A percentile compares a stretch with the other conserved stretches of the same genome.
Evolutionary conservation across 495 filamentous ascomycete genomes (phyloP).

Genomic region (Penicillium cosmopolitanum): DNA sequence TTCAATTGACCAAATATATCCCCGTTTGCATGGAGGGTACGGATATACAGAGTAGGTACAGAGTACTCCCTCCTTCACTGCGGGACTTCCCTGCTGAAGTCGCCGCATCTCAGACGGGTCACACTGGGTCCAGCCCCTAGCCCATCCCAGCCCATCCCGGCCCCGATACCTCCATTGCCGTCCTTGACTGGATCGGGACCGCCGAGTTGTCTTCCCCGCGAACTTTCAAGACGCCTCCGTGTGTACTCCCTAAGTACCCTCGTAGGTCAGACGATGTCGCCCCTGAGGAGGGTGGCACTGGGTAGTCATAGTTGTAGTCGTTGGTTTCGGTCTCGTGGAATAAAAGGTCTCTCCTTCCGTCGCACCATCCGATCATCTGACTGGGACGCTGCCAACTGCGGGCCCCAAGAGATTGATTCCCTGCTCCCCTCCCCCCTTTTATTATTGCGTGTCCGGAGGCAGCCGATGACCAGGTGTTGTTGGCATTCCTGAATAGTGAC

Average conservation of each 20-base stretch:
- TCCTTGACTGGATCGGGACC: slow-evolving; percentile 21
- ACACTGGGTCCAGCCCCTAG: slow-evolving; percentile 16
- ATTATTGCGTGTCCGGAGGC: slow-evolving; percentile 56
- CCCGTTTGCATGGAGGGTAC: no score
- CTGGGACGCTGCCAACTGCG: slow-evolving; percentile 15
- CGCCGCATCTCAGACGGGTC: slow-evolving; percentile 9
- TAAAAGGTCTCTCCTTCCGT: slow-evolving; percentile 16
- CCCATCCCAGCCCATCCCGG: slow-evolving; percentile 12
- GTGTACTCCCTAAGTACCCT: slow-evolving; percentile 9
- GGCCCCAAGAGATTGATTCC: slow-evolving; percentile 3
- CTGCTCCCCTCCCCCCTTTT: slow-evolving; percentile 16
- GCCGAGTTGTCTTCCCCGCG: slow-evolving; percentile 22
- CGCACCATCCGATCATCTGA: slow-evolving; percentile 17
- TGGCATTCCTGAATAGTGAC: slow-evolving; percentile 33
- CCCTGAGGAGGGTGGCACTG: slow-evolving; percentile 12
- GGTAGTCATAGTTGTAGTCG: background rate
- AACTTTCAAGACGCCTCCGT: slow-evolving; percentile 13
- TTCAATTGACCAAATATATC: no score
- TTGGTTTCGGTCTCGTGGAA: slow-evolving; percentile 21
- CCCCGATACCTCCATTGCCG: slow-evolving; percentile 13
- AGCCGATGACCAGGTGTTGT: slow-evolving; percentile 39
- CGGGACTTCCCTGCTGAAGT: background rate
- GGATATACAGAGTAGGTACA: no score
- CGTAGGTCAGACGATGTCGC: slow-evolving; percentile 29
- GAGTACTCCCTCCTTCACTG: no score